Evolutionary conservation across 139 green algal genomes (phyloP), one percentile per base, ranked within the genome.

Genomic region (Picochlorum sp.): DNA sequence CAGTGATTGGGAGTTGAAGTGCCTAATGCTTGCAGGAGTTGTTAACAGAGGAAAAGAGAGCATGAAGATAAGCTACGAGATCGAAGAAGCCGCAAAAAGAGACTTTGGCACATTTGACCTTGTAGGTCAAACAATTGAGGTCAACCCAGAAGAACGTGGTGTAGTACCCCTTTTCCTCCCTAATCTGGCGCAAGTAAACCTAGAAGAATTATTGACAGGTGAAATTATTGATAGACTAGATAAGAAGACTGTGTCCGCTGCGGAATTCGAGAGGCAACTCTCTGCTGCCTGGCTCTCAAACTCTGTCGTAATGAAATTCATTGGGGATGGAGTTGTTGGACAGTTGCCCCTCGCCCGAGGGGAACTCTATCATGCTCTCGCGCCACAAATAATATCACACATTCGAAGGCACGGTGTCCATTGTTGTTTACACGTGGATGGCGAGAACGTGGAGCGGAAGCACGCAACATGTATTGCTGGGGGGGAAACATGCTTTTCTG

Each of bases 1-100:
- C 11, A 57, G 16, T n/a, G 20, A 26, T 18, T 65, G 58, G 20
- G 58, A 26, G 6, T 18, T 18, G 23, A 65, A 23, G 15, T n/a
- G 13, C 20, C n/a, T 65, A 9, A 57, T 65, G 58, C 41, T 65
- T 16, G 58, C 23, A 57, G 58, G 23, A n/a, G 58, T 65, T 28
- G 58, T 65, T 6, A 65, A 65, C 13, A 10, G 58, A 30, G 58
- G 58, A 16, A 28, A 18, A 28, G 23, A 18, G 7, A 59, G 21
- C n/a, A 20, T 59, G 18, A 34, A 28, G 15, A 23, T 34, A 59
- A 30, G 51, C 18, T n/a, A 31, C 6, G 51, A 34, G 20, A 18
- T 41, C 34, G 34, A 41, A 41, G 34, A 41, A 11, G 7, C 7
- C 2, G 34, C 34, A 41, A 41, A 11, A 41, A 8, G 34, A 41